Evolutionary conservation across 306 rosid species (phyloP), one percentile per base, ranked within the genome.

Genomic region (Cucurbita ficifolia): DNA sequence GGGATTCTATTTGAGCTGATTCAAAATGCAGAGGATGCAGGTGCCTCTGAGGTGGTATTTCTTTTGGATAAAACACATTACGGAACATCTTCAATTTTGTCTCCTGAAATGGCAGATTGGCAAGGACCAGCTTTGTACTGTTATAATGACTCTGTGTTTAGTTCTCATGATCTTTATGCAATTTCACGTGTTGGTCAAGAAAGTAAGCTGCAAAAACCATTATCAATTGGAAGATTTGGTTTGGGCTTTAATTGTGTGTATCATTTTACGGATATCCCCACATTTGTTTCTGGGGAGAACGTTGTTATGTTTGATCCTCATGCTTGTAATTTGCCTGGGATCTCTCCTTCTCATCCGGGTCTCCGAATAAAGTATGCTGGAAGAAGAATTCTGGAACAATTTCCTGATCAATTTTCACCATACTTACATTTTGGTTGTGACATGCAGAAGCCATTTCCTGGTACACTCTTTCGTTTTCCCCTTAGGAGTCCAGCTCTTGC

Each of bases 61-160:
- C 97, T 93, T 58, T 75, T 93, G 84, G 98, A 93, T 81, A 90
- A 90, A 83, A 84, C 97, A 82, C 97, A 90, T 5, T 90, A 90
- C 82, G 98, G 98, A 68, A 84, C 92, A 80, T 93, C 98, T 70
- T 93, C 98, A 74, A 77, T 90, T 81, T 96, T 93, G 52, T 93
- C 98, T 81, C 98, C 97, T 72, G 98, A 93, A 88, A 93, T 93
- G 98, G 96, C 96, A 53, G 97, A 93, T 78, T 93, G 97, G 98
- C 97, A 90, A 88, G 98, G 98, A 62, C 97, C 97, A 83, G 96
- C 98, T 49, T 79, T 93, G 74, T 93, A 93, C 81, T 93, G 96
- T 85, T 93, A 86, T 75, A 93, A 93, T 80, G 88, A 93, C 75
- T 93, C 97, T 21, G 86, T 93, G 79, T 93, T 93, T 74, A 89